Percentiles rank a stretch among this genome's conserved stretches.
Conservation (phyloP, 352 stramenopile genomes). For the Phytophthora pistaciae region DNA sequence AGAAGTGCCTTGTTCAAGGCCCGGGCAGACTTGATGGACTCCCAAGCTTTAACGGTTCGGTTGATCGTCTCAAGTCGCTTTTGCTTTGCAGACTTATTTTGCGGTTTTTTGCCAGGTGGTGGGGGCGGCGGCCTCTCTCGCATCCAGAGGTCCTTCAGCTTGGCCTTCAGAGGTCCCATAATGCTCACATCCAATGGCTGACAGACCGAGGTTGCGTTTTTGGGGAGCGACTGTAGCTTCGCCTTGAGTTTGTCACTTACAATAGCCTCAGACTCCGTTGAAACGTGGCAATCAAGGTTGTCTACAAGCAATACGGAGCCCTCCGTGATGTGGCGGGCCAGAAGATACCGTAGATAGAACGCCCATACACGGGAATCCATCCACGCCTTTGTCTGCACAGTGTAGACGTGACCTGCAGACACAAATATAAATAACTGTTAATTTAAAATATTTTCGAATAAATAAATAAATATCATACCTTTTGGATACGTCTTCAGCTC, state of each 20-base stretch:
- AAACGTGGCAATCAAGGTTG: conserved; percentile 6
- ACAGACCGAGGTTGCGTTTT: conserved; percentile 10
- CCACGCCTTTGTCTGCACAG: conserved; percentile 10
- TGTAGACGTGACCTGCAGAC: conserved; percentile 7
- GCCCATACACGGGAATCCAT: conserved; percentile 13
- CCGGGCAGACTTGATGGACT: conserved; percentile 7
- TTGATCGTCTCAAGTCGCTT: conserved; percentile 19
- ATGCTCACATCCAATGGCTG: conserved; percentile 5
- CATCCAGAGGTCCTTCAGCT: conserved; percentile 9
- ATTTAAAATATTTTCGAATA: too few species aligned
- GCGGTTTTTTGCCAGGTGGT: background rate
- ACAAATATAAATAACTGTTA: too few species aligned
- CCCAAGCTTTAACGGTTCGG: conserved; percentile 10
- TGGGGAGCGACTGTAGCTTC: conserved; percentile 10
- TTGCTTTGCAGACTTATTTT: conserved; percentile 7
- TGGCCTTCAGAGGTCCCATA: conserved; percentile 8
- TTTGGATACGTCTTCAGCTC: too few species aligned
- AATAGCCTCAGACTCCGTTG: background rate
- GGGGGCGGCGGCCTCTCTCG: background rate
- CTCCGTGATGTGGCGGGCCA: background rate
- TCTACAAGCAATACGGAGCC: background rate
- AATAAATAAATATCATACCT: too few species aligned
- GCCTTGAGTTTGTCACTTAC: background rate
- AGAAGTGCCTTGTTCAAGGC: conserved; percentile 20
- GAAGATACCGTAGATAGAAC: background rate